Conservation (phyloP, 164 flowering plant genomes). For the Chimonanthus salicifolius region DNA sequence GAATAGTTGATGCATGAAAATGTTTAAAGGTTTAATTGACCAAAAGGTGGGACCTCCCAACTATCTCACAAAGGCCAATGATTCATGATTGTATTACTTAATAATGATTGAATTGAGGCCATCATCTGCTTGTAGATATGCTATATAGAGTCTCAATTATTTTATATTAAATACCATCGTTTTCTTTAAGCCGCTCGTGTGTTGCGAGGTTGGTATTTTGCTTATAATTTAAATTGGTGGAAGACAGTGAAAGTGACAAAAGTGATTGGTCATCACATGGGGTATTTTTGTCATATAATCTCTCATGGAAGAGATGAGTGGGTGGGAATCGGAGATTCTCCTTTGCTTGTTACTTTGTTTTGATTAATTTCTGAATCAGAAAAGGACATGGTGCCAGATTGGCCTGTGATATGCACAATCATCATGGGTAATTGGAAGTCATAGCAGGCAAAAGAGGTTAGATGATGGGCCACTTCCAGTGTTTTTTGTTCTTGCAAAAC, state of each 20-base stretch:
- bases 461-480: constrained; percentile 35
- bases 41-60: no score
- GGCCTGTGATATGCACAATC: constrained; percentile 44
- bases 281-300: constrained; percentile 6
- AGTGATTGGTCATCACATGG: neutral
- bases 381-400: constrained; percentile 36
- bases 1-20: no score
- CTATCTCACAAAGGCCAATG: no score
- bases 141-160: no score
- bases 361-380: constrained; percentile 22
- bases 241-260: no score
- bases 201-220: neutral
- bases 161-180: neutral
- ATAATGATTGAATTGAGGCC: no score
- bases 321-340: constrained; percentile 24
- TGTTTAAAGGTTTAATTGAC: no score
- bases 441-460: constrained; percentile 35
- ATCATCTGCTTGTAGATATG: no score
- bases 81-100: no score
- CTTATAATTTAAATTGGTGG: no score
- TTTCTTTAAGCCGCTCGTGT: neutral
- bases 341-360: constrained; percentile 18
- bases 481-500: constrained; percentile 8
- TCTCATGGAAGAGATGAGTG: constrained; percentile 1
- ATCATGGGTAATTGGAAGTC: constrained; percentile 50